These are phyloP conservation scores for Colletotrichum eremochloae DNA, from an alignment of 2,329 filamentous ascomycete species.

Conservation along the genomic window DNA sequence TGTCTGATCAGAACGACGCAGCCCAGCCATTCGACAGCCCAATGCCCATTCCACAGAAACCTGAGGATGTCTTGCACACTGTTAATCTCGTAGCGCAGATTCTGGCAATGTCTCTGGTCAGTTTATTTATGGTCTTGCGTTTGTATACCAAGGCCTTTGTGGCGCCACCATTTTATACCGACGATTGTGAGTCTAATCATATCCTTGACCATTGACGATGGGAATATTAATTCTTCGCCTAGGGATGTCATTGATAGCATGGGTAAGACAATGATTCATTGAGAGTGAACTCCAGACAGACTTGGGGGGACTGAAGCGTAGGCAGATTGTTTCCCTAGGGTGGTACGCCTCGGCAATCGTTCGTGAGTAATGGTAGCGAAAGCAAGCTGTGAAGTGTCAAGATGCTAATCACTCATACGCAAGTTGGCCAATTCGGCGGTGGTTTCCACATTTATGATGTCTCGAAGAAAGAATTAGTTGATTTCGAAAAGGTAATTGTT, in stretches of 20 bases:
- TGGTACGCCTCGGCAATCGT: slow-evolving; percentile 47
- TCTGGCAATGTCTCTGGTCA: slow-evolving; percentile 47
- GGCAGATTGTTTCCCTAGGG: slow-evolving; percentile 47
- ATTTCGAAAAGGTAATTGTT: slow-evolving; percentile 52
- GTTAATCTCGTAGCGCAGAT: slow-evolving; percentile 47
- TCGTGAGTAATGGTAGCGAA: slow-evolving; percentile 40
- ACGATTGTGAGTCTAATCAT: slow-evolving; percentile 47
- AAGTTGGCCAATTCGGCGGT: slow-evolving; percentile 51
- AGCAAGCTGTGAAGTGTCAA: not conserved
- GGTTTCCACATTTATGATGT: slow-evolving; percentile 54
- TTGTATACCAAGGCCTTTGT: slow-evolving; percentile 46
- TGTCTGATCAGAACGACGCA: slow-evolving; percentile 27
- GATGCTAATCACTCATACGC: not conserved
- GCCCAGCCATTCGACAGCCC: slow-evolving; percentile 46
- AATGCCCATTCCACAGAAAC: slow-evolving; percentile 46
- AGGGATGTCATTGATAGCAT: slow-evolving; percentile 34
- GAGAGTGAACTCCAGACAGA: rapidly evolving
- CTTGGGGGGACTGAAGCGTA: slow-evolving; percentile 5
- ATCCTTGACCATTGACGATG: too few species aligned
- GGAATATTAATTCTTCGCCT: not conserved
- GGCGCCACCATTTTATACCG: slow-evolving; percentile 41
- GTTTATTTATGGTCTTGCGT: slow-evolving; percentile 46
- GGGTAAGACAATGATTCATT: not conserved
- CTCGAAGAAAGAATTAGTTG: slow-evolving; percentile 45
- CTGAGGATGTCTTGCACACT: slow-evolving; percentile 46